A percentile compares a stretch with the other conserved stretches of the same genome.
Evolutionary conservation across 441 rosid genomes (phyloP).

Genomic region (Populus hybrid): DNA sequence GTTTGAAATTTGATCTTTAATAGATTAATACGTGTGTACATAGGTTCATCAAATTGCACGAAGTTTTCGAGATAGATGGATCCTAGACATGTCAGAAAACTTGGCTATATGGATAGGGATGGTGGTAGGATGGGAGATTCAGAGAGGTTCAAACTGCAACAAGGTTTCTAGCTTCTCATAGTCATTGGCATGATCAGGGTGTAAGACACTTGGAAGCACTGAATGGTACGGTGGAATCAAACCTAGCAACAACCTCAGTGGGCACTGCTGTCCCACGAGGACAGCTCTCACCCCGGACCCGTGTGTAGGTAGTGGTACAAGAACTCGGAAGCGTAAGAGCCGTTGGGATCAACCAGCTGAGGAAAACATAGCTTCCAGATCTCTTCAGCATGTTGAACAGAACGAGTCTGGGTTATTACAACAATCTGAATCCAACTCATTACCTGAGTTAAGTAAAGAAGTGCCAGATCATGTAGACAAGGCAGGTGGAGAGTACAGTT

Average conservation of each 20-base stretch:
- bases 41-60: conserved; percentile 98
- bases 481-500: conserved; percentile 22
- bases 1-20: conserved; percentile 11
- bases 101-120: conserved; percentile 55
- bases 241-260: conserved; percentile 33
- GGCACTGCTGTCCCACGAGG: conserved; percentile 39
- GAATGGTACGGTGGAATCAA: conserved; percentile 34
- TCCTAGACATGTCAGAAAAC: conserved; percentile 66
- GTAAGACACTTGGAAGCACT: conserved; percentile 52
- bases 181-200: conserved; percentile 44
- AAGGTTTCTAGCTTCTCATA: conserved; percentile 44
- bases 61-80: too few relatives aligned
- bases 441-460: conserved; percentile 15
- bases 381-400: conserved; percentile 33
- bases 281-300: conserved; percentile 37
- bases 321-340: conserved; percentile 82
- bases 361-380: conserved; percentile 29
- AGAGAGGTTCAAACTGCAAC: conserved; percentile 38
- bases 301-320: conserved; percentile 33
- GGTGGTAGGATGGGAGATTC: conserved; percentile 50
- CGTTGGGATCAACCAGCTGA: conserved; percentile 94
- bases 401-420: conserved; percentile 22
- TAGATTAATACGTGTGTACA: conserved; percentile 10
- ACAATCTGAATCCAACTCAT: conserved; percentile 22
- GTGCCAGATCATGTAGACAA: conserved; percentile 19